phyloP scores from a whole-genome alignment of 371 early-diverging fungal species.

The Rhizopus delemar region DNA sequence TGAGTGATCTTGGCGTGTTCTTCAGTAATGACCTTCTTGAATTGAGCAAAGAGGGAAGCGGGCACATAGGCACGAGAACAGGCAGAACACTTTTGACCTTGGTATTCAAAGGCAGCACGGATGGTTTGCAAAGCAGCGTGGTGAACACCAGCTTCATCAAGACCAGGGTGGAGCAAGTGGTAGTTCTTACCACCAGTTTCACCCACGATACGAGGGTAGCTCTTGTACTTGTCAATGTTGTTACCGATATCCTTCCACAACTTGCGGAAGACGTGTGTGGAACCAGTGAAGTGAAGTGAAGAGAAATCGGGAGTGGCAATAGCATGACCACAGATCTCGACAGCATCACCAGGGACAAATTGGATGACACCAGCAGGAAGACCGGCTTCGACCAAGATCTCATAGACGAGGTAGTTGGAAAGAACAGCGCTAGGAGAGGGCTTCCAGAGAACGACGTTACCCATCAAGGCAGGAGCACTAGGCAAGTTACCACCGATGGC shows the following conservation, averaged over 20 bases:
- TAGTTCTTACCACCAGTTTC: slow-evolving; percentile 99
- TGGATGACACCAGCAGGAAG: slow-evolving; percentile 96
- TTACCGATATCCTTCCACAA: slow-evolving; percentile 91
- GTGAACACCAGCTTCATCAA: slow-evolving; percentile 64
- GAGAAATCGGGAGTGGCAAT: slow-evolving; percentile 88
- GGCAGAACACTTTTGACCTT: slow-evolving; percentile 97
- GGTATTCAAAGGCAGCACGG: slow-evolving; percentile 94
- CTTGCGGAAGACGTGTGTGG: slow-evolving; percentile 90
- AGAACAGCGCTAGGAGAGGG: slow-evolving; percentile 87
- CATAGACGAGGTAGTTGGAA: slow-evolving; percentile 89
- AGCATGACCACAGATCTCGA: slow-evolving; percentile 68
- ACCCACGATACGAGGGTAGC: slow-evolving; percentile 96
- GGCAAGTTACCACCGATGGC: slow-evolving; percentile 97
- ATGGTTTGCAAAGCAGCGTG: slow-evolving; percentile 77
- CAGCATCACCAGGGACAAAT: slow-evolving; percentile 93
- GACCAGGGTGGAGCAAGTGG: slow-evolving; percentile 85
- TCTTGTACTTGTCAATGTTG: slow-evolving; percentile 87
- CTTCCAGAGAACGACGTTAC: slow-evolving; percentile 97
- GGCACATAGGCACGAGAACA: slow-evolving; percentile 91
- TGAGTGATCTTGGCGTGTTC: slow-evolving; percentile 79
- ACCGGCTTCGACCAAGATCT: slow-evolving; percentile 94
- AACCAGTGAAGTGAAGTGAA: slow-evolving; percentile 97
- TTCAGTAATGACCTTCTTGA: slow-evolving; percentile 65
- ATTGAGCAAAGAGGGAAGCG: slow-evolving; percentile 76
- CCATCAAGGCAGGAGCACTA: slow-evolving; percentile 95